Percentiles rank a stretch among this genome's conserved stretches.
phyloP scores from a whole-genome alignment of 768 basidiomycete genomes.

The Russula ochroleuca region DNA sequence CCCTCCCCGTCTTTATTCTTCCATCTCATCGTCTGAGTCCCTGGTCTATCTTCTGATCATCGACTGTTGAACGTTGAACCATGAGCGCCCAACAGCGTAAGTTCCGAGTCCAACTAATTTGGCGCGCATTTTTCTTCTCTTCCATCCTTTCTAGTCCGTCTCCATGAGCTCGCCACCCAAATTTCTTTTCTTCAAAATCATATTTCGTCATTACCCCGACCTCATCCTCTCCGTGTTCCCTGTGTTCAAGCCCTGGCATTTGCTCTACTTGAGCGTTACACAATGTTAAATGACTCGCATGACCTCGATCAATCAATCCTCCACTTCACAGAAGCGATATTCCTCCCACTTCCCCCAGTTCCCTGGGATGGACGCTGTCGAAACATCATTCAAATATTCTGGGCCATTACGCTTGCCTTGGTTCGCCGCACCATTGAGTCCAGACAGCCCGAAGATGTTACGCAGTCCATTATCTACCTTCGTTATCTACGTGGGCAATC shows the following conservation, averaged over 20 bases:
- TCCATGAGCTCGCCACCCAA: not conserved
- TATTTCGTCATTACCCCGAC: not conserved
- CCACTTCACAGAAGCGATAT: not conserved
- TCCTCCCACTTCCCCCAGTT: not conserved
- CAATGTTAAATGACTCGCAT: not conserved
- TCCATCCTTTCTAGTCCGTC: not conserved
- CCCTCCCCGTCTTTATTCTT: not conserved
- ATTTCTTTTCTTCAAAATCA: not conserved
- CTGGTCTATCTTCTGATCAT: not conserved
- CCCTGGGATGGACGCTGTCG: not conserved
- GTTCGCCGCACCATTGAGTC: not conserved
- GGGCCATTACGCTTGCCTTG: not conserved
- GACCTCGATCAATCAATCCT: slow-evolving; percentile 3
- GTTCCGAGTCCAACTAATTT: not conserved
- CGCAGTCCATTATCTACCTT: not conserved
- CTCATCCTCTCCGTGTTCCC: not conserved
- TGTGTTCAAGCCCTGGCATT: not conserved
- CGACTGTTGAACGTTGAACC: no score
- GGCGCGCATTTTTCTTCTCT: not conserved
- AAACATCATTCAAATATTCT: not conserved
- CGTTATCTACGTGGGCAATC: not conserved
- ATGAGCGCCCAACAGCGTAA: not conserved
- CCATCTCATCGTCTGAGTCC: not conserved
- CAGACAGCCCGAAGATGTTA: not conserved
- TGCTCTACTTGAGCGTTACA: not conserved